Evolutionary conservation across 495 filamentous ascomycete species (phyloP), one percentile per base, ranked within the genome.

Genomic region (Penicillium pancosmium): DNA sequence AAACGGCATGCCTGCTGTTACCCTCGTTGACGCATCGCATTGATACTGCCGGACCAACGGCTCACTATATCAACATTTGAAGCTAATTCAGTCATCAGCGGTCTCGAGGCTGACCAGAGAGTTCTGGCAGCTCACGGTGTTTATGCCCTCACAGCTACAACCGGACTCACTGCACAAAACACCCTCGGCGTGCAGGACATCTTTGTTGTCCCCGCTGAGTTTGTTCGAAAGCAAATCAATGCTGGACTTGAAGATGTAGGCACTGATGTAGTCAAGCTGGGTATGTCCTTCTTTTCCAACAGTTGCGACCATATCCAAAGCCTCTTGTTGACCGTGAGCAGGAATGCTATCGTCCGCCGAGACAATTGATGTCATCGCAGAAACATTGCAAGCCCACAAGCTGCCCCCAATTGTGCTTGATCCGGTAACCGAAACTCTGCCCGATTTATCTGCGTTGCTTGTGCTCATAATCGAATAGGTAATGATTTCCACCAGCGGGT

Each of bases 91-190:
- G 27, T 57, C 55, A 61, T 15, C 23, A 96, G 92, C 41, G 94
- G 94, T n/a, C 85, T 98, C 41, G 94, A 98, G 70, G 94, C 94
- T 33, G 94, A 98, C 74, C 92, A 97, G 73, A 93, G 94, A 68
- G 92, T 96, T 52, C 88, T 97, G 36, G 89, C 93, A 25, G 90
- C 90, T 16, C 91, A 97, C 83, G 87, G 86, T 47, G 91, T 89
- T 77, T 97, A 97, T 78, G 92, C 92, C 56, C 94, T 96, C 84
- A 97, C 93, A 43, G 89, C 92, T n/a, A 97, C 93, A 35, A 96
- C 94, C 3, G 93, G 93, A 18, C 75, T 98, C 63, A 98, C 94
- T 15, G 93, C 92, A 19, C 94, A 98, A 71, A 97, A 97, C 74
- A 98, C 94, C 3, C 77, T 82, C 27, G 91, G 92, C 0, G 92